Evolutionary conservation across 2,329 filamentous ascomycete species (phyloP).

Genomic region (Ascochyta fabae): DNA sequence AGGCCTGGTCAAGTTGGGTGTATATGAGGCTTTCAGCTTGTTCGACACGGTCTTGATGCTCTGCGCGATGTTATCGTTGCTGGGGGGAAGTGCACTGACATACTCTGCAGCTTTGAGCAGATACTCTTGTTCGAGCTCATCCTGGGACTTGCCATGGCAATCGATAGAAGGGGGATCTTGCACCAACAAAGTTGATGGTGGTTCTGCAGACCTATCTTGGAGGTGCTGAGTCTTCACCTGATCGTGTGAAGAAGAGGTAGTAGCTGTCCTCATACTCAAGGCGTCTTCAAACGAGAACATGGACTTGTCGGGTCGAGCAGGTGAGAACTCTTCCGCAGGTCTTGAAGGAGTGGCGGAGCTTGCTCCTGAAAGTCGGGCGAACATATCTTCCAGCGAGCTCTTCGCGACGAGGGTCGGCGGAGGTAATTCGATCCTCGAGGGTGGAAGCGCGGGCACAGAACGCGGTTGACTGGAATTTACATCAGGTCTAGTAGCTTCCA

Average conservation of each 20-base stretch:
- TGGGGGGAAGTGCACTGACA: conserved; percentile 20
- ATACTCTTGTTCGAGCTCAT: conserved; percentile 23
- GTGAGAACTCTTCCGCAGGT: neutral
- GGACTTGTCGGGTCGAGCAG: conserved; percentile 1
- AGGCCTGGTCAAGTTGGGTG: neutral
- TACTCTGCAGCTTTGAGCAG: conserved; percentile 27
- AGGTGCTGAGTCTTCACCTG: no score
- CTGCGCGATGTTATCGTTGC: conserved; percentile 2
- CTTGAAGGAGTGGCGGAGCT: neutral
- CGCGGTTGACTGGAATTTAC: neutral
- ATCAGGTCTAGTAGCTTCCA: neutral
- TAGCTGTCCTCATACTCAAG: neutral
- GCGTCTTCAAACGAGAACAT: conserved; percentile 14
- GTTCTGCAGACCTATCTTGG: neutral
- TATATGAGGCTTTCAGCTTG: conserved; percentile 27
- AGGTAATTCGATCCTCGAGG: conserved; percentile 7
- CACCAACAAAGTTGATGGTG: neutral
- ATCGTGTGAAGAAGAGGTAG: neutral
- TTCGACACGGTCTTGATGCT: conserved; percentile 23
- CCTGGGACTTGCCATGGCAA: neutral
- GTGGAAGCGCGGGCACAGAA: neutral
- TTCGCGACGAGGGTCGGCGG: neutral
- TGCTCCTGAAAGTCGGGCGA: conserved; percentile 24
- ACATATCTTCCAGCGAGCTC: conserved; percentile 26
- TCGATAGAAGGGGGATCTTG: no score